phyloP scores from a whole-genome alignment of 2,329 filamentous ascomycete species.

The Coniochaeta sp. region DNA sequence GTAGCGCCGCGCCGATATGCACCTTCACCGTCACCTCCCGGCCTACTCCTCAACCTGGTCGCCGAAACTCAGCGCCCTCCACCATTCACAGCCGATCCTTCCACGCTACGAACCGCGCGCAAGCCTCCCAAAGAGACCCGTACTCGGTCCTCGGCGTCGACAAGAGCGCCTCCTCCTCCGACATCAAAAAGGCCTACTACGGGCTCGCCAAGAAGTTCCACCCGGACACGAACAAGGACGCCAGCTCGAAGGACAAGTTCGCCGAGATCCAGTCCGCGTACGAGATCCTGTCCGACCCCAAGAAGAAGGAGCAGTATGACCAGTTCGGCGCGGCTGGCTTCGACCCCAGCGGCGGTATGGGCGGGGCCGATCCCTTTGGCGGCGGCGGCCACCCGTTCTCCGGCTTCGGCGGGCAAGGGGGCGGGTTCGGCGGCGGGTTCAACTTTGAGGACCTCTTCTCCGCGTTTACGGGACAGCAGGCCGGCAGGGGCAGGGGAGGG shows the following conservation, averaged over 20 bases:
- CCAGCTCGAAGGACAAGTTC: conserved; percentile 90
- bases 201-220: conserved; percentile 96
- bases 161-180: conserved; percentile 71
- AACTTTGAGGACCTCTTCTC: conserved; percentile 96
- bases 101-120: conserved; percentile 48
- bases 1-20: conserved; percentile 9
- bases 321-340: conserved; percentile 85
- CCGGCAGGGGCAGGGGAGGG: conserved; percentile 42
- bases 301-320: conserved; percentile 90
- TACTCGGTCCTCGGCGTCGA: conserved; percentile 81
- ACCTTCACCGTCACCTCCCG: conserved; percentile 13
- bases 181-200: conserved; percentile 99
- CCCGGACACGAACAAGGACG: conserved; percentile 95
- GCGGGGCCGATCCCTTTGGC: conserved; percentile 54
- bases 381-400: conserved; percentile 61
- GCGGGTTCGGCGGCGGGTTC: conserved; percentile 73
- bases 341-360: conserved; percentile 64
- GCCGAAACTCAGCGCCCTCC: conserved; percentile 2
- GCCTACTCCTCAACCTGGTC: conserved; percentile 7
- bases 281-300: conserved; percentile 83
- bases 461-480: conserved; percentile 61
- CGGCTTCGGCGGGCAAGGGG: conserved; percentile 44
- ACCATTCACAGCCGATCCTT: conserved; percentile 36
- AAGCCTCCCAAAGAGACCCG: conserved; percentile 62
- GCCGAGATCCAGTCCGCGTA: conserved; percentile 89